phyloP scores from a whole-genome alignment of 345 rosid genomes.

The Theobroma cacao region DNA sequence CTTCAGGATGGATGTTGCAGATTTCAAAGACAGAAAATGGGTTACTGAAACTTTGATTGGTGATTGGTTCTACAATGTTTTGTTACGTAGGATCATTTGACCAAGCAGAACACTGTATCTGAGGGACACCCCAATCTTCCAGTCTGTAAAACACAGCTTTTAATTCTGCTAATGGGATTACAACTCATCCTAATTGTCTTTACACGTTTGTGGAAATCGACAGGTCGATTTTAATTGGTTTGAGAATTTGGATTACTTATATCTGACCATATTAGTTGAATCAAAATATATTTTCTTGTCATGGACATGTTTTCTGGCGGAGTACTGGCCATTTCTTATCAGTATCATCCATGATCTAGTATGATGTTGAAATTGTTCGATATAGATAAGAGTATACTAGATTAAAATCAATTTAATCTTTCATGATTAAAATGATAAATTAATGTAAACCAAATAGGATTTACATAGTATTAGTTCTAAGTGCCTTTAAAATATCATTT shows the following conservation, averaged over 20 bases:
- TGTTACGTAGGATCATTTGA: slow-evolving; percentile 7
- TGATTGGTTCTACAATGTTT: background rate
- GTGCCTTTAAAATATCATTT: too few species aligned
- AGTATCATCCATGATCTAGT: background rate
- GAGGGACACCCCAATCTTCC: slow-evolving; percentile 18
- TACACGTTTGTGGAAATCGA: background rate
- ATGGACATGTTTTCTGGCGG: background rate
- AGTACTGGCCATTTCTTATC: background rate
- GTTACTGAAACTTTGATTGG: background rate
- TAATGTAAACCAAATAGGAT: too few species aligned
- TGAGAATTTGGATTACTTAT: background rate
- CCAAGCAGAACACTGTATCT: slow-evolving; percentile 7
- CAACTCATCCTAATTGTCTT: background rate
- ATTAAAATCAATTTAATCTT: too few species aligned
- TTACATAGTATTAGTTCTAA: too few species aligned
- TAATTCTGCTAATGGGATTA: background rate
- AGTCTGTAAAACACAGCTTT: slow-evolving; percentile 15
- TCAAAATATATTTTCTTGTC: background rate
- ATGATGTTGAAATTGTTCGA: too few species aligned
- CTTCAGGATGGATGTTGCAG: background rate
- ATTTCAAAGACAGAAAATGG: background rate
- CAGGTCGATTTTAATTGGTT: background rate
- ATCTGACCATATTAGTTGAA: background rate
- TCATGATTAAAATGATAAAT: too few species aligned
- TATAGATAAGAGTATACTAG: too few species aligned